Percentiles rank a stretch among this genome's conserved stretches.
phyloP scores from a whole-genome alignment of 2,329 filamentous ascomycete species.

The Davidsoniella australis region DNA sequence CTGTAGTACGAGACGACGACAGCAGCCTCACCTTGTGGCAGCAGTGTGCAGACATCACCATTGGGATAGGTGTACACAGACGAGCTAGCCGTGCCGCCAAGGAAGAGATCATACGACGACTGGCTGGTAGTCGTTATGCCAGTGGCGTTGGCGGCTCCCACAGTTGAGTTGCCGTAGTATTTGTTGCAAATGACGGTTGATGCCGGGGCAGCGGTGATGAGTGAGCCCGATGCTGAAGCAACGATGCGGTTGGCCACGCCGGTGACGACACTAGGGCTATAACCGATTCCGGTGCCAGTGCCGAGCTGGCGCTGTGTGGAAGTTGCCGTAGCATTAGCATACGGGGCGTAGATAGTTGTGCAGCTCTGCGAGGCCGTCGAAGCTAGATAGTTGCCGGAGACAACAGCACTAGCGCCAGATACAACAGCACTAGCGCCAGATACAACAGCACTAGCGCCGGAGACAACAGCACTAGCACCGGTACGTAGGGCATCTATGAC shows the following conservation, averaged over 20 bases:
- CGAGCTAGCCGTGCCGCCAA: neutral
- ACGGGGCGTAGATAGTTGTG: slow-evolving; percentile 10
- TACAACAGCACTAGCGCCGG: neutral
- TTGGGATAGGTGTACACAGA: slow-evolving; percentile 8
- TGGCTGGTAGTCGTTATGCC: neutral
- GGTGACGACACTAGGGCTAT: neutral
- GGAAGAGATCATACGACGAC: slow-evolving; percentile 3
- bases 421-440: neutral
- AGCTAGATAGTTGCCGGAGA: neutral
- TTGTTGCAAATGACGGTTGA: slow-evolving; percentile 8
- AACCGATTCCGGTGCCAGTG: neutral
- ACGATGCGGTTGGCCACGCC: neutral
- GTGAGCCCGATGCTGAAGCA: slow-evolving; percentile 3
- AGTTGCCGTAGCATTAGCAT: slow-evolving; percentile 4
- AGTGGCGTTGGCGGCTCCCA: neutral
- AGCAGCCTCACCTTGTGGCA: slow-evolving; percentile 18
- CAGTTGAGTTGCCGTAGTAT: neutral
- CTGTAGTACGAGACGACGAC: slow-evolving; percentile 30
- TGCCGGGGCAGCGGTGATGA: slow-evolving; percentile 2
- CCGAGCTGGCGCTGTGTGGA: neutral
- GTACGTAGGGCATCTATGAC: neutral
- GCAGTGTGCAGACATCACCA: slow-evolving; percentile 19
- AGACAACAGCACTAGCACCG: too few species aligned
- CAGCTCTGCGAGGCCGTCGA: slow-evolving; percentile 1
- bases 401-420: neutral